phyloP scores from a whole-genome alignment of 2,329 filamentous ascomycete species.

The Scytalidium sp. region DNA sequence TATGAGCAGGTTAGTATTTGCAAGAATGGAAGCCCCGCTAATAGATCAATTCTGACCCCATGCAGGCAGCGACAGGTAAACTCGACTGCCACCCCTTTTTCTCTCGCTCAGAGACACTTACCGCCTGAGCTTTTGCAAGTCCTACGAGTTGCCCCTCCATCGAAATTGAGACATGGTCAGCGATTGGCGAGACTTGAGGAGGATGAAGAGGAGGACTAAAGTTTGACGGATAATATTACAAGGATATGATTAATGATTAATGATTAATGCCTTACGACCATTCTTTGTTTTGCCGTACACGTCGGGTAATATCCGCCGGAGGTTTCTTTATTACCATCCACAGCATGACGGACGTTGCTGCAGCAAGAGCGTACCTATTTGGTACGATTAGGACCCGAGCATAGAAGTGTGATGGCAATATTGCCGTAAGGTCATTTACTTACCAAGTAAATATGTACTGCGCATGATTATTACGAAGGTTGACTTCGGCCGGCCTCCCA shows the following conservation, averaged over 20 bases:
- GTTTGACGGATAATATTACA: conserved; percentile 20
- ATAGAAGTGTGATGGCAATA: no score
- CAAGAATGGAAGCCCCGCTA: background rate
- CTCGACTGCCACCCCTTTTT: conserved; percentile 72
- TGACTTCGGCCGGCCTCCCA: conserved; percentile 83
- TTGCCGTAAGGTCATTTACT: conserved; percentile 35
- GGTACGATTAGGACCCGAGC: background rate
- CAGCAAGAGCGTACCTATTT: conserved; percentile 78
- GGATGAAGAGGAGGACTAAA: conserved; percentile 38
- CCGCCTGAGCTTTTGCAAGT: conserved; percentile 82
- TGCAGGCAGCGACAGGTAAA: conserved; percentile 75
- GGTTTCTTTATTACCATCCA: conserved; percentile 94
- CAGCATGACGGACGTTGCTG: conserved; percentile 91
- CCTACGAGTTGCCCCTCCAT: conserved; percentile 65
- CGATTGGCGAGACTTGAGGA: conserved; percentile 35
- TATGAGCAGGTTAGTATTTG: conserved; percentile 70
- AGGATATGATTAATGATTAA: conserved; percentile 2
- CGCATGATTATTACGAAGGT: conserved; percentile 91
- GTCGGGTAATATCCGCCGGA: conserved; percentile 65
- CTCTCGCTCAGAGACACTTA: conserved; percentile 78
- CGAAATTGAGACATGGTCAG: conserved; percentile 40
- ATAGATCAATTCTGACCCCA: conserved; percentile 4
- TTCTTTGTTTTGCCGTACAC: conserved; percentile 72
- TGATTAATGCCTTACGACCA: conserved; percentile 52
- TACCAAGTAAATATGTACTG: conserved; percentile 99